Evolutionary conservation across 805 yeast species (phyloP).

Genomic region (Saccharomyces mikatae): DNA sequence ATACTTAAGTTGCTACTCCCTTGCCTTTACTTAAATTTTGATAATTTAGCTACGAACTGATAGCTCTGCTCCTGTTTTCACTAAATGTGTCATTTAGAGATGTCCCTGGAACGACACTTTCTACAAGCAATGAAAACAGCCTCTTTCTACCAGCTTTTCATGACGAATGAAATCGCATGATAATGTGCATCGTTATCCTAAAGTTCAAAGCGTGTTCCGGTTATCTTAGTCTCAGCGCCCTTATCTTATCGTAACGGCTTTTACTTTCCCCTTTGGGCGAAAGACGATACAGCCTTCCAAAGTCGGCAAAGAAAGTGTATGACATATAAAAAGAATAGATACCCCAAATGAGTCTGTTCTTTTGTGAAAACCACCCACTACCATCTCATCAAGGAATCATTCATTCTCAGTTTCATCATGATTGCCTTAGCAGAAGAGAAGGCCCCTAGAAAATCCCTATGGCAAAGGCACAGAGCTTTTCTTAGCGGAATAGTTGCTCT

Average conservation of each 20-base stretch:
- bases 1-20: no score
- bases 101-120: no score
- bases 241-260: neutral
- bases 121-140: neutral
- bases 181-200: neutral
- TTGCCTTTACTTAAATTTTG: no score
- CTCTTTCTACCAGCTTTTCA: neutral
- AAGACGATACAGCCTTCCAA: neutral
- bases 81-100: no score
- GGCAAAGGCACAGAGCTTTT: neutral
- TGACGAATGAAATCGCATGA: neutral
- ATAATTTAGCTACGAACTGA: no score
- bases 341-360: neutral
- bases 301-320: neutral
- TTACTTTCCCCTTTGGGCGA: neutral
- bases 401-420: neutral
- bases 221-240: neutral
- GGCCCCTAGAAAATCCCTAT: neutral
- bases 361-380: neutral
- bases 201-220: neutral
- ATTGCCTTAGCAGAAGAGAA: neutral
- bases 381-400: neutral
- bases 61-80: no score
- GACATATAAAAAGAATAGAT: neutral
- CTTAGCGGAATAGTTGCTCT: slow-evolving; percentile 5